These are phyloP conservation scores for Epithele typhae DNA, from an alignment of 768 basidiomycete genomes.

Conservation along the genomic window DNA sequence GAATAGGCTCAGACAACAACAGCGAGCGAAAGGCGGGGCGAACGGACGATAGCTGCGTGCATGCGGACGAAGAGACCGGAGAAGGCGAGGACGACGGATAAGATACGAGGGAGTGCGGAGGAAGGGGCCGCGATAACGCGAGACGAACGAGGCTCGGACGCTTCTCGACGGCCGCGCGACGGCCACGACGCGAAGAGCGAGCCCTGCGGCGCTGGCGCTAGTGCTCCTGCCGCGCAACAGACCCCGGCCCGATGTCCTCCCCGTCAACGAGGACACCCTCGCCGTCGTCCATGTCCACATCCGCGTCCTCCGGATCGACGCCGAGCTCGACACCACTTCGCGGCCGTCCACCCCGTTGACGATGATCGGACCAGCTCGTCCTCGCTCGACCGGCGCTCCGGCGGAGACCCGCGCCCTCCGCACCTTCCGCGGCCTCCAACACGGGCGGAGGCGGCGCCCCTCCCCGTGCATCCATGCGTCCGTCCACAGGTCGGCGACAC, in stretches of 20 bases:
- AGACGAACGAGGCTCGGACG: too few species aligned
- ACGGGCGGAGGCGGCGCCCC: conserved; percentile 27
- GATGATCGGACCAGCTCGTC: not conserved
- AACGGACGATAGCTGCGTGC: too few species aligned
- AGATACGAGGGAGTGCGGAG: too few species aligned
- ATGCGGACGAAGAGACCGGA: too few species aligned
- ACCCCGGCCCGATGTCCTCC: conserved; percentile 24
- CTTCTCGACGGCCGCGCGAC: too few species aligned
- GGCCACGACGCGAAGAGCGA: too few species aligned
- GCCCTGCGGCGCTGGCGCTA: not conserved
- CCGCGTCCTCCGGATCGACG: not conserved
- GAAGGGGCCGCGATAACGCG: too few species aligned
- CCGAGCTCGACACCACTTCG: not conserved
- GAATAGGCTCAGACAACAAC: too few species aligned
- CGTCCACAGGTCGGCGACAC: conserved; percentile 60
- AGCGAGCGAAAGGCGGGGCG: too few species aligned
- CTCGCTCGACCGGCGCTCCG: not conserved
- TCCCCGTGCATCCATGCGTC: conserved; percentile 40
- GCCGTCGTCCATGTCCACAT: conserved; percentile 17
- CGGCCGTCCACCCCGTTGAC: not conserved
- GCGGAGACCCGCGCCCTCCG: not conserved
- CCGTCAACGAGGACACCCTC: conserved; percentile 28
- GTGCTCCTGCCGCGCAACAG: conserved; percentile 26
- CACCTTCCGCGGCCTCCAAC: too few species aligned
- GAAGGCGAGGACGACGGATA: too few species aligned